Evolutionary conservation across 805 yeast species (phyloP).

Genomic region (Zygosaccharomyces kombuchaensis): DNA sequence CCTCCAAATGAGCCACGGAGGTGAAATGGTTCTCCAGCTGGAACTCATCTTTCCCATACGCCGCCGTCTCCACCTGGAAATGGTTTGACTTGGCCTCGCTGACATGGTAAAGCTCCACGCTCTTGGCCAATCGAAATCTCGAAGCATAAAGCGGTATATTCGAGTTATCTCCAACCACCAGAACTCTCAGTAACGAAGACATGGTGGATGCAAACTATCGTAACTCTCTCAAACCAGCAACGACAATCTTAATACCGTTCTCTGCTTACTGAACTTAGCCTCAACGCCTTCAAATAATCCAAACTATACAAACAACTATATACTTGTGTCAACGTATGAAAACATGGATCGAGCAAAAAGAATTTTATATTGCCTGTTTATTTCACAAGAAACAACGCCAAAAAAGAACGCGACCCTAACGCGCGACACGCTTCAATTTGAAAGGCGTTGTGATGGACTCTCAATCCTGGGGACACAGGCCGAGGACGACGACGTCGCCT

Average conservation of each 20-base stretch:
- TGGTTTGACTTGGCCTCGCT: slow-evolving; percentile 24
- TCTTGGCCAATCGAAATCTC: slow-evolving; percentile 34
- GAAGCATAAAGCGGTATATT: slow-evolving; percentile 31
- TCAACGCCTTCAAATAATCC: neutral
- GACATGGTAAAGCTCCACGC: slow-evolving; percentile 33
- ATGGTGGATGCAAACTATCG: neutral
- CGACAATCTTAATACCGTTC: neutral
- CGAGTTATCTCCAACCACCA: slow-evolving; percentile 31
- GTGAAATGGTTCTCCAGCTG: slow-evolving; percentile 27
- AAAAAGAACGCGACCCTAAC: neutral
- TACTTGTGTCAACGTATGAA: neutral
- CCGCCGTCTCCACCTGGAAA: slow-evolving; percentile 24
- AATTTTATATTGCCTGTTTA: slow-evolving; percentile 6
- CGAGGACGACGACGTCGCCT: neutral
- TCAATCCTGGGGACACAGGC: neutral
- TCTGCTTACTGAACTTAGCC: neutral
- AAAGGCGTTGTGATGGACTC: neutral
- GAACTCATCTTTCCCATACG: slow-evolving; percentile 28
- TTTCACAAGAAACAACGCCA: slow-evolving; percentile 7
- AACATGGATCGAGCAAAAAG: slow-evolving; percentile 2
- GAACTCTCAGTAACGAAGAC: slow-evolving; percentile 27
- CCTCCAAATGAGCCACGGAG: slow-evolving; percentile 20
- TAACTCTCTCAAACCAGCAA: neutral
- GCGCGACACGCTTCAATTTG: neutral
- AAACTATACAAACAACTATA: neutral